Base-by-base conservation (phyloP, 805 yeast genomes). In the Lachancea nothofagi region DNA sequence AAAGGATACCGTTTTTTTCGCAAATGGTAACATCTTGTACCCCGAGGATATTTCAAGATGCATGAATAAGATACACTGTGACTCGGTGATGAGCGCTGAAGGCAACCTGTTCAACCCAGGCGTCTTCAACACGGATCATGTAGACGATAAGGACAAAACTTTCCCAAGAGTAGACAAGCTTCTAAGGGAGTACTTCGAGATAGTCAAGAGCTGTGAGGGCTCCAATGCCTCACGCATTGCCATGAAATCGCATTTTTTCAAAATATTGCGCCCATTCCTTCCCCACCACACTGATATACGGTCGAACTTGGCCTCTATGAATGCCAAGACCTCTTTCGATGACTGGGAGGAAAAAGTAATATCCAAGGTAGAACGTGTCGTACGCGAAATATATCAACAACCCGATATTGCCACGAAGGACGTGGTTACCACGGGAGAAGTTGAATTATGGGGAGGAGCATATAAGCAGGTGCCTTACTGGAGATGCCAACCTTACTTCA, bases 81-180 rank as follows among this genome's bases (percentile, higher is more conserved):
- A 93, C 63, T 96, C 88, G 0, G 93, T 93, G 13, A 93, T 93
- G 98, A 80, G 94, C 29, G 98, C 98, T 1, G 99, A 93, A 61
- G 96, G 96, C 1, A 88, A 88, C 55, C 66, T 93, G 25, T 84
- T 80, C 64, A 93, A 93, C 53, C 99, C 99, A 0, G 97, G 95
- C 5, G 78, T 89, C 1, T 90, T 93, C 59, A 57, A 64, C 26
- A 49, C 57, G 4, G 55, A 51, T 9, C 38, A 42, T 12, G 53
- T 63, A 2, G 64, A 69, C 7, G 76, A 80, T 39, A 60, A 61
- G 22, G 87, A 84, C 15, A 77, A 66, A 48, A 82, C 77, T 42
- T 88, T 78, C 54, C 95, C 96, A 10, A 71, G 97, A 43, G 89
- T 90, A 5, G 98, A 93, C 64, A 67, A 69, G 43, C 67, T 90